Evolutionary conservation across 225 moss, liverwort and hornwort genomes (phyloP).

Genomic region (Sphagnum contortum): DNA sequence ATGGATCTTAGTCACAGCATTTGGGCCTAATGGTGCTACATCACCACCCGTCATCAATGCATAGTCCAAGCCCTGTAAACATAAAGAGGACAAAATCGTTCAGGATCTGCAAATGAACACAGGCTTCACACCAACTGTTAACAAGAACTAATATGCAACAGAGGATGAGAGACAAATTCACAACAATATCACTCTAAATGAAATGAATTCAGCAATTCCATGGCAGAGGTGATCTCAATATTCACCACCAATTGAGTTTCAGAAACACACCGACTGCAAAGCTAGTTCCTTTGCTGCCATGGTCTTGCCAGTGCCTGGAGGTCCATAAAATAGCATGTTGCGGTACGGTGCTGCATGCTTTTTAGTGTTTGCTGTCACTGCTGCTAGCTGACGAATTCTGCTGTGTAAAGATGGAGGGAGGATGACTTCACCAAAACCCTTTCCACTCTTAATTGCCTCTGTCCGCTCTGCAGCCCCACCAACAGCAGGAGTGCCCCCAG

Average conservation of each 20-base stretch:
- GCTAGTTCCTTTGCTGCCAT: constrained; percentile 97
- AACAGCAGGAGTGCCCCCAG: constrained; percentile 36
- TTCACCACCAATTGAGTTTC: no score
- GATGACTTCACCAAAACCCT: constrained; percentile 67
- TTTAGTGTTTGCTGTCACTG: constrained; percentile 75
- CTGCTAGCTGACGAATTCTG: constrained; percentile 70
- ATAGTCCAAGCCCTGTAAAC: constrained; percentile 73
- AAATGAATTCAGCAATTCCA: no score
- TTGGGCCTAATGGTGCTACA: constrained; percentile 80
- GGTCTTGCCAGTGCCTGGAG: constrained; percentile 96
- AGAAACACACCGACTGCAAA: constrained; percentile 52
- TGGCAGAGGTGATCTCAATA: no score
- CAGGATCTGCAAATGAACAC: not conserved
- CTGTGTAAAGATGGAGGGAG: constrained; percentile 66
- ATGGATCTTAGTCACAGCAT: constrained; percentile 89
- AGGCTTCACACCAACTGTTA: no score
- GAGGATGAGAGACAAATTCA: no score
- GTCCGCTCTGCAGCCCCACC: constrained; percentile 39
- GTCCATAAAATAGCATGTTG: constrained; percentile 94
- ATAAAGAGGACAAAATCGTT: not conserved
- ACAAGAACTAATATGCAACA: no score
- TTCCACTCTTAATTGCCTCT: constrained; percentile 49
- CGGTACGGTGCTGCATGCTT: constrained; percentile 66
- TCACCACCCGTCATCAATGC: constrained; percentile 99
- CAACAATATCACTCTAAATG: no score